Evolutionary conservation across 345 rosid species (phyloP), one percentile per base, ranked within the genome.

Genomic region (Bruguiera parviflora): DNA sequence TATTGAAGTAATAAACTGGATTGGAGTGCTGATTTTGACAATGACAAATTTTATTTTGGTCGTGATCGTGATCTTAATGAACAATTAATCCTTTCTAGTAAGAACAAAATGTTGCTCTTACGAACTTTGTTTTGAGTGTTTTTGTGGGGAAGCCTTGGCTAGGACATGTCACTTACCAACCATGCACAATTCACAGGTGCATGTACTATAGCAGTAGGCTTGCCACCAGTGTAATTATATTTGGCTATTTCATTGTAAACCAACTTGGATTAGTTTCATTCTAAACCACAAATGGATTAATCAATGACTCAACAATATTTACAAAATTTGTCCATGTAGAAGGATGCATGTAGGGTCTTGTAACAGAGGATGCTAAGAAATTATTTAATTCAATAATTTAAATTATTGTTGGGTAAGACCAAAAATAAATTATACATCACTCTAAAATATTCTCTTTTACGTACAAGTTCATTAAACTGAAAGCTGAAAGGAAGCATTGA

Each of bases 341-440:
- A 67, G 78, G 80, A 57, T 58, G 58, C 83, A 81, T 39, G 27
- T 7, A 0, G 81, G 81, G 83, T 71, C 81, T 59, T 18, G 32
- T 67, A 2, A 61, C 37, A 27, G n/a, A 56, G 20, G 18, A 63
- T 52, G 55, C 0, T 25, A 8, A 15, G 15, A 21, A 21, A 21
- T 20, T 25, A 11, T 56, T 56, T 10, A 22, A 28, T 59, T 20
- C 37, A 58, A 47, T 22, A 31, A 65, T 1, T 53, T 61, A n/a
- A 6, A 16, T 20, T 67, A 3, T 13, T 43, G 16, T 43, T 43
- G 18, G 0, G 9, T 13, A 43, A 13, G 5, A 13, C 18, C 49
- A 2, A 43, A 43, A 43, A 13, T 13, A 3, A 43, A 43, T 0
- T 39, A 39, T 11, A 11, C 10, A 10, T 39, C 1, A 37, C 11